Conservation (phyloP, 2,329 filamentous ascomycete species). For the Colletotrichum somersetense region DNA sequence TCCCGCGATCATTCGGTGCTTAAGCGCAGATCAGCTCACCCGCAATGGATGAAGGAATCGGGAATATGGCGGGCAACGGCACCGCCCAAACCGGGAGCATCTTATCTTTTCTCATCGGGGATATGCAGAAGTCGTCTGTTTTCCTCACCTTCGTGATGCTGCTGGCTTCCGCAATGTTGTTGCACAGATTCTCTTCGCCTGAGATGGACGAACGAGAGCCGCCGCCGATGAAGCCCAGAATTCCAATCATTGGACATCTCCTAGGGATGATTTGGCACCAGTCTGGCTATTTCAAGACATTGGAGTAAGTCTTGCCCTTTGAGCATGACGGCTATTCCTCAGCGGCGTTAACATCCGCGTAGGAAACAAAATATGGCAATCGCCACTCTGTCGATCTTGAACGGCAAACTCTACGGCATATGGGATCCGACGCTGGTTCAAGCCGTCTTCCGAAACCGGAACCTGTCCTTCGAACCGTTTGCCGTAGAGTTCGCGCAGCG, state of each 20-base stretch:
- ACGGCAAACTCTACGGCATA: constrained; percentile 59
- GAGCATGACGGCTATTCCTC: constrained; percentile 45
- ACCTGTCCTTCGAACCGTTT: constrained; percentile 58
- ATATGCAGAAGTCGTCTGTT: constrained; percentile 3
- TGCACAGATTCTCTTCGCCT: constrained; percentile 14
- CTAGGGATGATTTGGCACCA: constrained; percentile 56
- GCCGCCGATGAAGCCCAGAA: constrained; percentile 53
- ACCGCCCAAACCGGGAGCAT: constrained; percentile 15
- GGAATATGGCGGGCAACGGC: constrained; percentile 10
- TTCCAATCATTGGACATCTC: constrained; percentile 62
- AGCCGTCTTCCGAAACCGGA: constrained; percentile 54
- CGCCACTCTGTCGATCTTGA: constrained; percentile 60
- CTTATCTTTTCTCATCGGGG: constrained; percentile 9
- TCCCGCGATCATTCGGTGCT: not conserved
- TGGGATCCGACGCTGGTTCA: constrained; percentile 55
- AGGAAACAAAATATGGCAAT: constrained; percentile 50
- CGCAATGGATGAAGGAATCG: not conserved
- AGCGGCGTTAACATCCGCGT: constrained; percentile 45
- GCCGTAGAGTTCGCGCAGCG: constrained; percentile 53
- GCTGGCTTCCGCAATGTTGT: constrained; percentile 3
- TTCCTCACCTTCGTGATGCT: not conserved
- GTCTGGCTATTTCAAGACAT: constrained; percentile 52
- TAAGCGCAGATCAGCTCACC: not conserved
- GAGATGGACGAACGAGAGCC: constrained; percentile 56
- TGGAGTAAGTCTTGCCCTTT: constrained; percentile 51